Conservation (phyloP, 2,329 filamentous ascomycete genomes). For the Monilinia polystroma region DNA sequence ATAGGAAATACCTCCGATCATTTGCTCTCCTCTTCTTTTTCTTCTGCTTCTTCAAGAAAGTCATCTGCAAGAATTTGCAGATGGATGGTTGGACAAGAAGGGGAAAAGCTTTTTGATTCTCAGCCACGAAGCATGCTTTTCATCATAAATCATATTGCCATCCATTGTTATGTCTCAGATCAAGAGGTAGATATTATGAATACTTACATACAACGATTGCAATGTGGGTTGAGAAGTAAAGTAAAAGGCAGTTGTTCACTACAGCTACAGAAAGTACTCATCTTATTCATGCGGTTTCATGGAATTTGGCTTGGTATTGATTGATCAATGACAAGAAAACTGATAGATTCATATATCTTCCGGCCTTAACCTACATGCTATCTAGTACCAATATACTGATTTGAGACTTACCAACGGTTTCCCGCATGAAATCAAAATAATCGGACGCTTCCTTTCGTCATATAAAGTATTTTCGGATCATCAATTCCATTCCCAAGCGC, state of each 20-base stretch:
- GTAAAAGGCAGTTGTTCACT: not conserved
- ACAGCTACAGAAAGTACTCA: not conserved
- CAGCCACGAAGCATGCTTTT: constrained; percentile 21
- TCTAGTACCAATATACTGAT: not conserved
- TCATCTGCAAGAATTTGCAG: constrained; percentile 21
- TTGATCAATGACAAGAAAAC: constrained; percentile 7
- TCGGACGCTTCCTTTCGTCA: constrained; percentile 2
- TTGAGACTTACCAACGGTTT: constrained; percentile 12
- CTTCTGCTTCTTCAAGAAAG: constrained; percentile 8
- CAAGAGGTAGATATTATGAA: constrained; percentile 4
- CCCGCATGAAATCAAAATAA: constrained; percentile 5
- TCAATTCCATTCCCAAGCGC: constrained; percentile 1
- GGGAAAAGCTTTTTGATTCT: not conserved
- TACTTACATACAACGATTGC: not conserved
- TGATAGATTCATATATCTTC: constrained; percentile 15
- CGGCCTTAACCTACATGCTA: not conserved
- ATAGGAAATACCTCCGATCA: constrained; percentile 6
- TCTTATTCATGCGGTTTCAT: constrained; percentile 2
- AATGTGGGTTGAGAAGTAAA: not conserved
- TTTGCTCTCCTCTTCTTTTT: not conserved
- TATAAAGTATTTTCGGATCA: constrained; percentile 18
- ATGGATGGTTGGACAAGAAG: constrained; percentile 5
- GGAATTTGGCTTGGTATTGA: not conserved
- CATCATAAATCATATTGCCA: constrained; percentile 19
- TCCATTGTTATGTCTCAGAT: not conserved